A percentile compares a stretch with the other conserved stretches of the same genome.
These are phyloP conservation scores for Butyriboletus appendiculatus DNA, from an alignment of 1,284 basidiomycete species.

Conservation along the genomic window DNA sequence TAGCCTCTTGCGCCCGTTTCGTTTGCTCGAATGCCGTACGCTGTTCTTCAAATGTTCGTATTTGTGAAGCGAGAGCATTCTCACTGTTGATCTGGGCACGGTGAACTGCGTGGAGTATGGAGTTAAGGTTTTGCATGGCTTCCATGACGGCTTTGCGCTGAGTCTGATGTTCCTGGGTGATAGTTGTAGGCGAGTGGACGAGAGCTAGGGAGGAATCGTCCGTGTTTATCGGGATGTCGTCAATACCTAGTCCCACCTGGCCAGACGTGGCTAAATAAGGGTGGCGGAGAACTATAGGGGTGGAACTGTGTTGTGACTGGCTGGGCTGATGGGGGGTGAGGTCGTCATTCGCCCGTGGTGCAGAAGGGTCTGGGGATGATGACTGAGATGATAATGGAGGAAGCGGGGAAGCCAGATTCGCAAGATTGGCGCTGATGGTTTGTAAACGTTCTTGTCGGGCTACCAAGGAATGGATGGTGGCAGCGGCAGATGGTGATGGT, in stretches of 20 bases:
- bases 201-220: neutral
- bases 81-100: slow-evolving; percentile 21
- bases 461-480: slow-evolving; percentile 10
- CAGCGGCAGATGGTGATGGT: neutral
- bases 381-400: slow-evolving; percentile 5
- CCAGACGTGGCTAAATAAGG: slow-evolving; percentile 5
- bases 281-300: neutral
- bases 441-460: slow-evolving; percentile 17
- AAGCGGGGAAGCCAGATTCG: slow-evolving; percentile 7
- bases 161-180: slow-evolving; percentile 14
- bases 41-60: slow-evolving; percentile 18
- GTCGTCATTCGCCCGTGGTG: neutral
- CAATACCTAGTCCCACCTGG: neutral
- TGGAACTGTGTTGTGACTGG: neutral
- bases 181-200: neutral
- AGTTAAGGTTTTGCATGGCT: slow-evolving; percentile 12
- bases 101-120: slow-evolving; percentile 8
- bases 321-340: neutral
- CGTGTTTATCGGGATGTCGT: neutral
- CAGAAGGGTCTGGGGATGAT: slow-evolving; percentile 3
- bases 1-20: slow-evolving; percentile 10
- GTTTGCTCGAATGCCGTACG: slow-evolving; percentile 22
- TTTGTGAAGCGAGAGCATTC: slow-evolving; percentile 11
- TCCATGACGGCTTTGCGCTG: slow-evolving; percentile 14
- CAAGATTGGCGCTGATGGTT: slow-evolving; percentile 19